A percentile compares a stretch with the other conserved stretches of the same genome.
These are phyloP conservation scores for Penicillium sp. DNA, from an alignment of 2,329 filamentous ascomycete species.

Conservation along the genomic window DNA sequence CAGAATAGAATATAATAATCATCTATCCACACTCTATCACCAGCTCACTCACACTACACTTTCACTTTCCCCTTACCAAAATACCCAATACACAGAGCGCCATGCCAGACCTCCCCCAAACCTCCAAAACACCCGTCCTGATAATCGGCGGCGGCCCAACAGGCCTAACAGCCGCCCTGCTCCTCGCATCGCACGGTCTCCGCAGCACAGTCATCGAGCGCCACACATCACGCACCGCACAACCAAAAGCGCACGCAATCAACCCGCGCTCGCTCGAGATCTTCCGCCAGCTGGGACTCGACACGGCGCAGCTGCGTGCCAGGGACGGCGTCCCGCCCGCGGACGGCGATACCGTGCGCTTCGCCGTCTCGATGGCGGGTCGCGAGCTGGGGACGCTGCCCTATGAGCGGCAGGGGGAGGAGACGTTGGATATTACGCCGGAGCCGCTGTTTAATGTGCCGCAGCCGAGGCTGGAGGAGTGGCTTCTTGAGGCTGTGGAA, in stretches of 20 bases:
- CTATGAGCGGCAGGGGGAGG: background rate
- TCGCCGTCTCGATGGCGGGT: background rate
- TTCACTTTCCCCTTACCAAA: too few relatives aligned
- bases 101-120: background rate
- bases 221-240: background rate
- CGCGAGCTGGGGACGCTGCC: background rate
- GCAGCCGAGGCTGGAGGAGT: background rate
- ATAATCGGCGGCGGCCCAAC: slow-evolving; percentile 6
- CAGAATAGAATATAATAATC: too few relatives aligned
- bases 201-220: background rate
- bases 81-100: too few relatives aligned
- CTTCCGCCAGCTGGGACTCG: slow-evolving; percentile 1
- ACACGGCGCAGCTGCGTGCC: background rate
- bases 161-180: slow-evolving; percentile 2
- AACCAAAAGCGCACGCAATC: slow-evolving; percentile 3
- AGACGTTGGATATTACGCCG: background rate
- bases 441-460: slow-evolving; percentile 8
- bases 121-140: background rate
- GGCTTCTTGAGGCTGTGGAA: background rate
- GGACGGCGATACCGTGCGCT: slow-evolving; percentile 1
- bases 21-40: too few relatives aligned
- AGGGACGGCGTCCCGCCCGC: background rate
- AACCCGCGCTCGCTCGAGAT: slow-evolving; percentile 7
- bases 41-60: too few relatives aligned
- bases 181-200: background rate